Evolutionary conservation across 2,329 filamentous ascomycete species (phyloP), one percentile per base, ranked within the genome.

Genomic region (Aspergillus novoparasiticus): DNA sequence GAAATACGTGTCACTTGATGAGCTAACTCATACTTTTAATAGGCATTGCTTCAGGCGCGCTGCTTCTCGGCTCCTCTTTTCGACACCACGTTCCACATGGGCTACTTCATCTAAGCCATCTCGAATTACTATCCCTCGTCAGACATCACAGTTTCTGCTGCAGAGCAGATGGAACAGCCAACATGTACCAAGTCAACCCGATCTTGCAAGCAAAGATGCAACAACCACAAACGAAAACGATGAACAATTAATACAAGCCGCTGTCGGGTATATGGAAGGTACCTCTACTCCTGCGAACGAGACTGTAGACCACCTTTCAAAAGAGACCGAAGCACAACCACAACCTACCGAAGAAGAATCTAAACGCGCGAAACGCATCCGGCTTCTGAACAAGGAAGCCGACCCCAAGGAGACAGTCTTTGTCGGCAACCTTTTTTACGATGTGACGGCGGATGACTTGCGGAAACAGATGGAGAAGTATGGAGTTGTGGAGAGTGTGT

Each of bases 381-480:
- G 59, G 23, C 62, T 66, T 23, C 26, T 59, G 51, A 59, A 48
- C 23, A 58, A 63, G 6, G 51, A 61, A 12, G 59, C 66, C 36
- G 59, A 68, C n/a, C 79, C 79, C 21, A 80, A 79, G 57, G 77
- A 78, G 65, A 84, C 81, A 9, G 69, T 92, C 62, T 92, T 89
- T 71, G 73, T 92, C 66, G 89, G 88, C 64, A 92, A 92, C 76
- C 78, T 92, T 53, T 88, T 87, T 75, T 92, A 87, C 73, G 89
- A 92, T 72, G 84, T 90, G 61, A 87, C 84, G 6, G 83, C 85
- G 6, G 82, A 85, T 34, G 85, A 90, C 67, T 70, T 93, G 54
- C 80, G 83, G 69, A 81, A 83, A 57, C 84, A 87, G 53, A 89
- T 91, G 73, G 75, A 79, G 64, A 81, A 84, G 55, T 89, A 87